Evolutionary conservation across 371 early-diverging fungal genomes (phyloP), one percentile per base, ranked within the genome.

Genomic region (Mucor irregularis): DNA sequence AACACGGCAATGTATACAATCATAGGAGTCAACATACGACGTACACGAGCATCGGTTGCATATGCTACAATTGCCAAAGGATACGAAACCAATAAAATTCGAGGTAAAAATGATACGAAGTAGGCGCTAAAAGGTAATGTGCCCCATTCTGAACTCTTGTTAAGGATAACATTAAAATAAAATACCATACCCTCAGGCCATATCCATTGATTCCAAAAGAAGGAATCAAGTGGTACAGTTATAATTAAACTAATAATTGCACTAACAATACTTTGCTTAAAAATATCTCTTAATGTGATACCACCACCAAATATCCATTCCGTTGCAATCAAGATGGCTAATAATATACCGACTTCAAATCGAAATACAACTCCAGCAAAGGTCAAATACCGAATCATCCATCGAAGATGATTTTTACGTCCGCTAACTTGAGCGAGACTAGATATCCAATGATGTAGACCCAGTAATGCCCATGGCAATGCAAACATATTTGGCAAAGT

Each of bases 151-250:
- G 78, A 68, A 42, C 90, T 86, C 50, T 89, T 84, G 59, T 90
- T 86, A 13, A 86, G 69, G 14, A 95, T 68, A 1, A 84, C 85
- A 71, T 98, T 98, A 73, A 95, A 98, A 54, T 76, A 76, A 69
- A 97, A 93, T 2, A 89, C 92, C 13, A 71, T 65, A 9, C 85
- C 76, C 64, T 98, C 96, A 3, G 98, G 95, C 95, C 95, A 97
- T 50, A 88, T 66, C 48, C 67, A 62, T 11, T 57, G 40, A 28
- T 75, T 75, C 96, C 96, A 97, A 58, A 94, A 89, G 62, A 80
- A 88, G 4, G 93, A 89, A 70, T 97, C 97, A 14, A 95, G 68
- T 0, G 68, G 59, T 17, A 92, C 57, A 0, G 92, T 85, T 7
- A 83, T 7, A 0, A 53, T 53, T 21, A 91, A 49, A 43, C 77